Conservation (phyloP, 768 basidiomycete genomes). For the Lenzites betulinus region DNA sequence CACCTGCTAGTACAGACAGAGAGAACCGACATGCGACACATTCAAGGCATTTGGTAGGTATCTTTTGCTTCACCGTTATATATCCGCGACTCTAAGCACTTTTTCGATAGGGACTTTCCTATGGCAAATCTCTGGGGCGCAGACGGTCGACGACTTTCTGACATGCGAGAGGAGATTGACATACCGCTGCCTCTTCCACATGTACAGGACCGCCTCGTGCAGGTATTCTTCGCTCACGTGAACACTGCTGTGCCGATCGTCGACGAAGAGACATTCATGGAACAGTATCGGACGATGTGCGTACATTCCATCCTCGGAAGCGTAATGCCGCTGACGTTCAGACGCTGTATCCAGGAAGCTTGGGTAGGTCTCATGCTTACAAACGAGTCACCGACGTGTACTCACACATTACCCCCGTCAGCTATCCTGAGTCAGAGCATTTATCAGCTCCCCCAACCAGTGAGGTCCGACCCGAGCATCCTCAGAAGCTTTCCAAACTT, state of each 20-base stretch:
- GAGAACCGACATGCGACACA: slow-evolving; percentile 71
- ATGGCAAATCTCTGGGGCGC: slow-evolving; percentile 75
- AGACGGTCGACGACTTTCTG: slow-evolving; percentile 22
- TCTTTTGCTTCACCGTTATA: not conserved
- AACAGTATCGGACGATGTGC: slow-evolving; percentile 46
- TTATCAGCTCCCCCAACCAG: not conserved
- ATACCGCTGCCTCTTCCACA: slow-evolving; percentile 60
- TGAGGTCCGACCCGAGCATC: slow-evolving; percentile 42
- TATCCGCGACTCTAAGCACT: not conserved
- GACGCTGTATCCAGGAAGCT: not conserved
- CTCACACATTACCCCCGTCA: not conserved
- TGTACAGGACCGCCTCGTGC: slow-evolving; percentile 70
- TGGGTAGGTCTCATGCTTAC: not conserved
- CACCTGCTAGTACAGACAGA: slow-evolving; percentile 66
- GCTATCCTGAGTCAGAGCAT: not conserved
- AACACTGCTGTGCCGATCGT: slow-evolving; percentile 83
- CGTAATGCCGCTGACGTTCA: not conserved
- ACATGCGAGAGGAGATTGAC: slow-evolving; percentile 19
- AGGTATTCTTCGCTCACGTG: slow-evolving; percentile 78
- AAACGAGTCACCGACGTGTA: not conserved
- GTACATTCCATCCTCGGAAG: not conserved
- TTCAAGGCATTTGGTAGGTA: slow-evolving; percentile 35
- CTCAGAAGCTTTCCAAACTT: slow-evolving; percentile 62
- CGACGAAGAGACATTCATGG: slow-evolving; percentile 66
- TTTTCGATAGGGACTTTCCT: slow-evolving; percentile 39